phyloP scores from a whole-genome alignment of 2,329 filamentous ascomycete species.

The Gnomoniopsis smithogilvyi region DNA sequence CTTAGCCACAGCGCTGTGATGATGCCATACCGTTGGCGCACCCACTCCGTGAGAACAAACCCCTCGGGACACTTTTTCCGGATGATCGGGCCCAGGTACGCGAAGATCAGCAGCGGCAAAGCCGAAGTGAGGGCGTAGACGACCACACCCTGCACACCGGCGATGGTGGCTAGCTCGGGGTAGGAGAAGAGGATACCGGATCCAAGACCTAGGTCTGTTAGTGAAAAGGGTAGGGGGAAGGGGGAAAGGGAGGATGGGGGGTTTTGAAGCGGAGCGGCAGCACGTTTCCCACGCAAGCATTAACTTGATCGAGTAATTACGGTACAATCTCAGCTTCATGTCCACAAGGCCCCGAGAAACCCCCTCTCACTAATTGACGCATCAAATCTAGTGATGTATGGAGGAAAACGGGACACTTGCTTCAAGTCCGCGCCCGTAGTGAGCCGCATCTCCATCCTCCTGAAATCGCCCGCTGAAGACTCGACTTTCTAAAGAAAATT shows the following conservation, averaged over 20 bases:
- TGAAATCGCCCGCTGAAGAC: slow-evolving; percentile 12
- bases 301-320: slow-evolving; percentile 98
- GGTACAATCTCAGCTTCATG: slow-evolving; percentile 91
- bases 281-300: slow-evolving; percentile 98
- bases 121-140: slow-evolving; percentile 73
- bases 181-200: slow-evolving; percentile 83
- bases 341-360: slow-evolving; percentile 34
- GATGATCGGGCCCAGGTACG: slow-evolving; percentile 71
- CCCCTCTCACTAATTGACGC: slow-evolving; percentile 29
- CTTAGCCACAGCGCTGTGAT: slow-evolving; percentile 71
- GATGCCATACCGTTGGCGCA: slow-evolving; percentile 71
- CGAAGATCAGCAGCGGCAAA: slow-evolving; percentile 72
- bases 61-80: slow-evolving; percentile 77
- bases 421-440: slow-evolving; percentile 80
- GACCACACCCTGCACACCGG: slow-evolving; percentile 74
- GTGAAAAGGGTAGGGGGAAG: slow-evolving; percentile 29
- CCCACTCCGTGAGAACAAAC: slow-evolving; percentile 84
- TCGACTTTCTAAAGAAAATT: background rate
- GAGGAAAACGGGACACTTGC: slow-evolving; percentile 42
- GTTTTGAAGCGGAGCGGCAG: slow-evolving; percentile 69
- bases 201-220: slow-evolving; percentile 66
- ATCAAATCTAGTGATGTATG: slow-evolving; percentile 37
- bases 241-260: slow-evolving; percentile 18
- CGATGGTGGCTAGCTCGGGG: slow-evolving; percentile 74
- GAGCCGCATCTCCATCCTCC: slow-evolving; percentile 54